Base-by-base conservation (phyloP, 495 filamentous ascomycete species). In the Halenospora varia region DNA sequence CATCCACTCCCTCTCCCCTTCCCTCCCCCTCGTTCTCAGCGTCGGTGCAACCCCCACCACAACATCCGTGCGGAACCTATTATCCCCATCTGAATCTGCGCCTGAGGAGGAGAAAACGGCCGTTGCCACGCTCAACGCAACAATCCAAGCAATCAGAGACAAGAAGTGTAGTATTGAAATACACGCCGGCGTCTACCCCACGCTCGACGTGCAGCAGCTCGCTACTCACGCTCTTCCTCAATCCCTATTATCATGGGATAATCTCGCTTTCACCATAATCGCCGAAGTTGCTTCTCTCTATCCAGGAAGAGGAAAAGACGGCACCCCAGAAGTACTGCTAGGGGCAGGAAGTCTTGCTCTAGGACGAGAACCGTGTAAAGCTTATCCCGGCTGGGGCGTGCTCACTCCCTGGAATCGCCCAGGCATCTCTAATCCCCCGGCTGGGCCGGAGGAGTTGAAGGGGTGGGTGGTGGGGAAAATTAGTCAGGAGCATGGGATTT, bases 21-120 rank as follows among this genome's bases (percentile, higher is more conserved):
- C 10, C 20, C 48, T 65, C 19, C 74, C 73, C 25, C 63, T 92
- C 18, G 76, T 84, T 1, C 71, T 96, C 13, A 88, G 85, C 2
- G 83, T 93, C 2, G 91, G 90, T 2, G 90, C 91, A 0, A 92
- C 90, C 35, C 91, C 90, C 1, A 94, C 90, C 8, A 83, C 86
- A 9, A 83, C 83, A 0, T 79, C 82, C 13, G 66, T 81, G 48
- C 76, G 79, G 40, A 64, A 64, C 29, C 48, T 67, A 1, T 49
- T 67, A 11, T 26, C 57, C 25, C 10, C 20, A 2, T 6, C 48
- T 22, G 10, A 24, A 13, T 20, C 50, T 10, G 45, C 29, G 2
- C 40, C 51, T 22, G 20, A 15, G 1, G 54, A 42, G 15, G 62
- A 67, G 53, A 25, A 18, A 1, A 47, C 23, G 2, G 62, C 59